These are phyloP conservation scores for Syzygium aromaticum DNA, from an alignment of 345 rosid genomes.

Conservation along the genomic window DNA sequence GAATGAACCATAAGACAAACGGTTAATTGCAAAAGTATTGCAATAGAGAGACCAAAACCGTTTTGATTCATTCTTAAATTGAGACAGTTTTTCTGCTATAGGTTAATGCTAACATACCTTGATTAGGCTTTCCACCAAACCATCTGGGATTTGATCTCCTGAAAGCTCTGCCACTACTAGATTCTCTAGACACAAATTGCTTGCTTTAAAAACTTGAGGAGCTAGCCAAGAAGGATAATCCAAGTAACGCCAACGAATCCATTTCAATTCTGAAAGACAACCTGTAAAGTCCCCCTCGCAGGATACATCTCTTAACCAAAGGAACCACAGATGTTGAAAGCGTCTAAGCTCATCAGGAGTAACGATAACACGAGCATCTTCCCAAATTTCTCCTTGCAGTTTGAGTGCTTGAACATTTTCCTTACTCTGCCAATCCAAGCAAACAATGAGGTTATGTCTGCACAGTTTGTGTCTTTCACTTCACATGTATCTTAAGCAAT, in stretches of 20 bases:
- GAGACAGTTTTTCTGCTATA: neutral
- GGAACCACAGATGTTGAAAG: neutral
- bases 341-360: neutral
- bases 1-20: neutral
- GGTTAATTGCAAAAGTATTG: neutral
- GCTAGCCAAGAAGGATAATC: neutral
- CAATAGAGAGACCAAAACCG: neutral
- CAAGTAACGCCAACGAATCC: neutral
- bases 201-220: neutral
- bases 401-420: neutral
- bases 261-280: neutral
- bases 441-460: neutral
- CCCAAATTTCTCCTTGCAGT: neutral
- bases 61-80: neutral
- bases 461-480: neutral
- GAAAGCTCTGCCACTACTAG: neutral
- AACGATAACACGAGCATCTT: neutral
- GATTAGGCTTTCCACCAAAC: neutral
- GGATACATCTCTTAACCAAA: neutral
- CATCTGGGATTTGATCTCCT: neutral
- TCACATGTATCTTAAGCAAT: neutral
- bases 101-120: neutral
- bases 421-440: neutral
- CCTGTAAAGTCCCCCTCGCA: neutral
- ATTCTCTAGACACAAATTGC: neutral